These are phyloP conservation scores for Fraxinus platypoda DNA, from an alignment of 305 asterid species.

Conservation along the genomic window DNA sequence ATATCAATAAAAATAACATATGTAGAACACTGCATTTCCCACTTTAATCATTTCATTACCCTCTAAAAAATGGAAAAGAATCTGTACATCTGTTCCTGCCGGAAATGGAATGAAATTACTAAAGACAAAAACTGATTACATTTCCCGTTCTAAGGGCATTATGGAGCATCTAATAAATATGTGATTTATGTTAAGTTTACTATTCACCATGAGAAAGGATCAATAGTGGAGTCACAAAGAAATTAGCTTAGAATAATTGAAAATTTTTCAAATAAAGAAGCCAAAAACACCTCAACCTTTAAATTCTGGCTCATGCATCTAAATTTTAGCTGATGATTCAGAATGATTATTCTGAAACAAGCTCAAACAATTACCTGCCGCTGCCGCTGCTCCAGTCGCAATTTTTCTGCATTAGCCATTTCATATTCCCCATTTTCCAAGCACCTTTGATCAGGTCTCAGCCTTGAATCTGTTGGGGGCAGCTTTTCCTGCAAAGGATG, in stretches of 20 bases:
- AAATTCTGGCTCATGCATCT: neutral
- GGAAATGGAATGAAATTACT: neutral
- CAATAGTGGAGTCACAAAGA: neutral
- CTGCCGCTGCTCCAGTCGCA: slow-evolving; percentile 87
- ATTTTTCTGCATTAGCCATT: slow-evolving; percentile 77
- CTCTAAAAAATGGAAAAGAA: neutral
- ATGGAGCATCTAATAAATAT: neutral
- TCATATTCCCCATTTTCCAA: slow-evolving; percentile 93
- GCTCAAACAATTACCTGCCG: slow-evolving; percentile 60
- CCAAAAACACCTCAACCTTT: neutral
- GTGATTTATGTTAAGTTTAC: neutral
- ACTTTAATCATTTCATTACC: neutral
- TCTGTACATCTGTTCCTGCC: neutral
- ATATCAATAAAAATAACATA: neutral
- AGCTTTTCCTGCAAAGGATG: slow-evolving; percentile 63
- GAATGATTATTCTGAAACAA: neutral
- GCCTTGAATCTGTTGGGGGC: slow-evolving; percentile 96
- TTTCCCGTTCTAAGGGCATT: neutral
- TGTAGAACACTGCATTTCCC: neutral
- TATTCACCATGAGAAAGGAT: neutral
- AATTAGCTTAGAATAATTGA: neutral
- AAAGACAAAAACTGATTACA: neutral
- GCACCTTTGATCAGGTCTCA: slow-evolving; percentile 95
- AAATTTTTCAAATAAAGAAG: neutral
- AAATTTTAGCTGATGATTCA: neutral